Conservation (phyloP, 2,329 filamentous ascomycete species). For the Harringtonia lauricola region DNA sequence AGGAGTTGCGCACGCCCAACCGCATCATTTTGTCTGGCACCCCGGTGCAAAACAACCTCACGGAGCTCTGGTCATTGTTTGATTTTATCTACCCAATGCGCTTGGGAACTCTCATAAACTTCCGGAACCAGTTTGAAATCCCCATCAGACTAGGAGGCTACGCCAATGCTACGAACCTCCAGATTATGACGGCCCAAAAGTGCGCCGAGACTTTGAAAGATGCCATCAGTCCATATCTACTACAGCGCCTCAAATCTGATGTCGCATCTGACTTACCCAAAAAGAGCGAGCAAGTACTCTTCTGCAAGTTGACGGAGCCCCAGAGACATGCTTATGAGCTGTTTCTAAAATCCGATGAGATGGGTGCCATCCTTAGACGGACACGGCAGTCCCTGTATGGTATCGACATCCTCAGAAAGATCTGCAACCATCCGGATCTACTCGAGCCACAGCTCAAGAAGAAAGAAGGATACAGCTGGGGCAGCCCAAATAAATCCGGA, state of each 20-base stretch:
- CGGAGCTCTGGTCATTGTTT: conserved; percentile 93
- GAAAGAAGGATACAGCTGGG: conserved; percentile 64
- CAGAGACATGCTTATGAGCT: conserved; percentile 73
- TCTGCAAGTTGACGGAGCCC: conserved; percentile 77
- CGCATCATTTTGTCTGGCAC: conserved; percentile 91
- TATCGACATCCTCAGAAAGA: conserved; percentile 85
- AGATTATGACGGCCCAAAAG: conserved; percentile 88
- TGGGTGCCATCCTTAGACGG: conserved; percentile 67
- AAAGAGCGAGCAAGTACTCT: conserved; percentile 92
- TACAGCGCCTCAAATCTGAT: conserved; percentile 87
- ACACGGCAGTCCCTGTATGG: conserved; percentile 75
- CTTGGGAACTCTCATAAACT: conserved; percentile 80
- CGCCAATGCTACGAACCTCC: conserved; percentile 85
- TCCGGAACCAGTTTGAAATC: conserved; percentile 83
- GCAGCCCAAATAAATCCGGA: conserved; percentile 67
- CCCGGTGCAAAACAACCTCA: conserved; percentile 93
- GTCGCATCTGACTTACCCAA: conserved; percentile 88
- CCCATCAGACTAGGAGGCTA: conserved; percentile 91
- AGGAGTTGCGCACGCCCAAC: conserved; percentile 82
- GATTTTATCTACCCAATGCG: conserved; percentile 98
- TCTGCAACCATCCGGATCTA: conserved; percentile 95
- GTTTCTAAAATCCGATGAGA: conserved; percentile 74
- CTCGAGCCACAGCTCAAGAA: conserved; percentile 46
- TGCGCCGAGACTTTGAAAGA: conserved; percentile 92
- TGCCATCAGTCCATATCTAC: conserved; percentile 81